Conservation (phyloP, 441 rosid genomes). For the Gossypium trilobum region DNA sequence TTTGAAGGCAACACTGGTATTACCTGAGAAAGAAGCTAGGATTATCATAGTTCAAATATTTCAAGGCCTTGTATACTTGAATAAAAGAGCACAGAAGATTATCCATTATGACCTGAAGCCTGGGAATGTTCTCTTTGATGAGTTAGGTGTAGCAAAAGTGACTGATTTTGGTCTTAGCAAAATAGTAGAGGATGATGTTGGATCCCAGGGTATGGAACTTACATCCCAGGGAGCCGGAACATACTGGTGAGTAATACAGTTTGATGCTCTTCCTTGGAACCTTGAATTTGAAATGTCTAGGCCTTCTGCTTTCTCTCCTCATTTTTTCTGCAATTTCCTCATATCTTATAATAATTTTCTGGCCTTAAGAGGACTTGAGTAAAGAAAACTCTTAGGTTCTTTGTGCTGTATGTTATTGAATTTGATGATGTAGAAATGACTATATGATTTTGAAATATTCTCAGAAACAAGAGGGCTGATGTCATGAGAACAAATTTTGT, state of each 20-base stretch:
- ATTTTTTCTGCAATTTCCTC: not conserved
- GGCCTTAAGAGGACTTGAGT: not conserved
- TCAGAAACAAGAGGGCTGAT: not conserved
- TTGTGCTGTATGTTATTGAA: not conserved
- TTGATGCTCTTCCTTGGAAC: not conserved
- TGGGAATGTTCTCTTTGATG: slow-evolving; percentile 94
- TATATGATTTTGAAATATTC: not conserved
- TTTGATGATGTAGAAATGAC: not conserved
- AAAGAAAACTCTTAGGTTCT: not conserved
- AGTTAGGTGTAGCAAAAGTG: slow-evolving; percentile 88
- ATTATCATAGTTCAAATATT: slow-evolving; percentile 87
- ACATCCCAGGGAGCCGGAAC: slow-evolving; percentile 99
- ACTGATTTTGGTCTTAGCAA: slow-evolving; percentile 99
- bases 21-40: slow-evolving; percentile 94
- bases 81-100: slow-evolving; percentile 75
- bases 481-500: not conserved
- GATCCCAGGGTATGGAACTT: slow-evolving; percentile 97
- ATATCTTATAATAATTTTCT: not conserved
- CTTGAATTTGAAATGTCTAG: not conserved
- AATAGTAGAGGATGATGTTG: slow-evolving; percentile 85
- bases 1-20: slow-evolving; percentile 74
- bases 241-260: slow-evolving; percentile 58
- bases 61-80: slow-evolving; percentile 89
- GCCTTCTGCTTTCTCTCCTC: not conserved
- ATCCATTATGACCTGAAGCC: slow-evolving; percentile 98